A percentile compares a stretch with the other conserved stretches of the same genome.
phyloP scores from a whole-genome alignment of 2,329 filamentous ascomycete species.

The Aspergillus thermomutatus region DNA sequence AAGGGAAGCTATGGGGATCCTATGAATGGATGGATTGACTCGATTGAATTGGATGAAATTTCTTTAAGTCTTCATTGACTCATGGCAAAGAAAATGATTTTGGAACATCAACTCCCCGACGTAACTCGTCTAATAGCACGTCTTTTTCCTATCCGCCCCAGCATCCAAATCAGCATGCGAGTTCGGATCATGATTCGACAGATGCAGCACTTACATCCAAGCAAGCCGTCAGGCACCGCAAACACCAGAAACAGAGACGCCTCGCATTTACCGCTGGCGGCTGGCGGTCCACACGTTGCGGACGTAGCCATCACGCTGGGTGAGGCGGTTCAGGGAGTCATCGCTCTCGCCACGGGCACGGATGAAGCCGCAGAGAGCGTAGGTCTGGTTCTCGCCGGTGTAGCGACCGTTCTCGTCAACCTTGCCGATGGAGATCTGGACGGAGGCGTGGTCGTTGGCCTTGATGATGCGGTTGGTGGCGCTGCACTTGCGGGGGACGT shows the following conservation, averaged over 20 bases:
- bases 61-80: slow-evolving; percentile 3
- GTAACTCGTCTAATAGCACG: neutral
- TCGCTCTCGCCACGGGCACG: slow-evolving; percentile 97
- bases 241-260: slow-evolving; percentile 2
- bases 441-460: slow-evolving; percentile 98
- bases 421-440: slow-evolving; percentile 96
- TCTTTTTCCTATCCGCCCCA: slow-evolving; percentile 13
- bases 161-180: slow-evolving; percentile 1
- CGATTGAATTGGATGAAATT: slow-evolving; percentile 1
- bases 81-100: neutral
- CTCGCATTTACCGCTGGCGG: slow-evolving; percentile 49
- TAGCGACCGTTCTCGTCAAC: slow-evolving; percentile 98
- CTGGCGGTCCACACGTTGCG: slow-evolving; percentile 92
- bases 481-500: slow-evolving; percentile 98
- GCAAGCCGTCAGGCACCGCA: slow-evolving; percentile 19
- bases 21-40: slow-evolving; percentile 4
- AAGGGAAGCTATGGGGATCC: neutral
- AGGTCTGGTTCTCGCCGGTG: slow-evolving; percentile 95
- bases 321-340: slow-evolving; percentile 90
- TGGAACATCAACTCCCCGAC: neutral
- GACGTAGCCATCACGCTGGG: slow-evolving; percentile 92
- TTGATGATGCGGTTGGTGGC: slow-evolving; percentile 99
- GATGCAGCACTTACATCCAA: slow-evolving; percentile 24
- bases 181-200: neutral
- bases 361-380: slow-evolving; percentile 96